These are phyloP conservation scores for Tanacetum coccineum DNA, from an alignment of 129 eudicot genomes.

Conservation along the genomic window DNA sequence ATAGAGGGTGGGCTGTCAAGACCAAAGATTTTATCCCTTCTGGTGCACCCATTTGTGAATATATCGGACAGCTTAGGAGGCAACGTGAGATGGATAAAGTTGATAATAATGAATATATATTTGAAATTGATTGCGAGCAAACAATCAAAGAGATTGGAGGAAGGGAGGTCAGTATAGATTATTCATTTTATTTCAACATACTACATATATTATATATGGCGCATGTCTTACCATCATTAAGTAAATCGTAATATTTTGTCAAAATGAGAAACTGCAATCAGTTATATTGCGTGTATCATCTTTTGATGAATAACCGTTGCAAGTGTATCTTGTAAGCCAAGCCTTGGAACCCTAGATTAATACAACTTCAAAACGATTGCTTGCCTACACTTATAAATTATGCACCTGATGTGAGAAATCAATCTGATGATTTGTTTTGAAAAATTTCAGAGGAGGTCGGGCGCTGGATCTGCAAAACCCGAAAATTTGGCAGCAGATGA, in stretches of 20 bases:
- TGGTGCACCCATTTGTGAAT: constrained; percentile 46
- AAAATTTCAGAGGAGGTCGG: constrained; percentile 35
- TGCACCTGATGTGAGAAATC: too few species aligned
- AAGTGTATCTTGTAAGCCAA: too few species aligned
- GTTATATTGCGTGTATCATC: too few species aligned
- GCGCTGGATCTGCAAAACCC: constrained; percentile 32
- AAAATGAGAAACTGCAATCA: too few species aligned
- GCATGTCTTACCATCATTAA: too few species aligned
- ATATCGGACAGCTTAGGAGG: constrained; percentile 43
- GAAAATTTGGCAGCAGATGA: constrained; percentile 15
- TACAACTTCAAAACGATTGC: too few species aligned
- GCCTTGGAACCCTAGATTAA: too few species aligned
- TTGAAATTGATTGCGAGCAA: constrained; percentile 48
- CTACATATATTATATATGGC: too few species aligned
- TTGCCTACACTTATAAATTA: too few species aligned
- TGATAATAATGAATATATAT: constrained; percentile 36
- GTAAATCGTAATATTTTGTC: too few species aligned
- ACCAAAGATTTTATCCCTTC: constrained; percentile 44
- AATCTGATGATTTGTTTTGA: neutral
- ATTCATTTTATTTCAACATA: neutral
- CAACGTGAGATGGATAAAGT: constrained; percentile 35
- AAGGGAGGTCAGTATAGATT: constrained; percentile 31
- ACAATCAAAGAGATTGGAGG: constrained; percentile 44
- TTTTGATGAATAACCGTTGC: too few species aligned
- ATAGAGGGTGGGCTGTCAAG: constrained; percentile 51